These are phyloP conservation scores for Juglanconis oblonga DNA, from an alignment of 2,329 filamentous ascomycete genomes.

Conservation along the genomic window DNA sequence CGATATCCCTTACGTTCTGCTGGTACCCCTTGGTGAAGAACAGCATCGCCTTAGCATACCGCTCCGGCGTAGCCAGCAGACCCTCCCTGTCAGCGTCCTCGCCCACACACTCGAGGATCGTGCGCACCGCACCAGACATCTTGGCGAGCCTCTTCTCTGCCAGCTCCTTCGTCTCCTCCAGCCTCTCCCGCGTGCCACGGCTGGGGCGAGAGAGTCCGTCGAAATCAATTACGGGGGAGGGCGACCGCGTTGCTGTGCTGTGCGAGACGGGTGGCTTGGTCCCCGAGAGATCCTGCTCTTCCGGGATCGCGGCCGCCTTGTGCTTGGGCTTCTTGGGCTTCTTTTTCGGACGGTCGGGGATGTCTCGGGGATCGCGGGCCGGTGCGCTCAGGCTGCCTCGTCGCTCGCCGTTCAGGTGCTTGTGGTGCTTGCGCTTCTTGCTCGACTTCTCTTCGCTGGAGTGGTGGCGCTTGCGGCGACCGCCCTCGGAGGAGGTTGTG, in stretches of 20 bases:
- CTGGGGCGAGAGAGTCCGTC: conserved; percentile 60
- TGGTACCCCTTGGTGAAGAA: conserved; percentile 97
- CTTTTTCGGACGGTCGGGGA: conserved; percentile 37
- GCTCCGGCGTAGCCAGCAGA: conserved; percentile 67
- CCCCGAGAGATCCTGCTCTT: conserved; percentile 18
- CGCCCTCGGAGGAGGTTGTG: conserved; percentile 11
- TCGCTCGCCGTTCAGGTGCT: conserved; percentile 32
- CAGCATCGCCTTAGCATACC: conserved; percentile 93
- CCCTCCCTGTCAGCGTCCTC: conserved; percentile 66
- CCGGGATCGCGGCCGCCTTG: conserved; percentile 15
- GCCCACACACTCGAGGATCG: conserved; percentile 66
- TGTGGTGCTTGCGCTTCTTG: conserved; percentile 22
- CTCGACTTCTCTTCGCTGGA: conserved; percentile 10
- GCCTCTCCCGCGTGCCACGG: conserved; percentile 60
- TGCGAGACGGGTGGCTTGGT: conserved; percentile 21
- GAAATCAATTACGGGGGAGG: conserved; percentile 58
- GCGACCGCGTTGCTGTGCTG: conserved; percentile 37
- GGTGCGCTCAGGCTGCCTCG: conserved; percentile 57
- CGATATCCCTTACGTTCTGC: conserved; percentile 85
- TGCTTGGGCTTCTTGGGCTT: conserved; percentile 30
- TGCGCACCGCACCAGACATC: conserved; percentile 61
- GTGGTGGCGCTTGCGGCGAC: conserved; percentile 12
- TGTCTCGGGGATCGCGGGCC: conserved; percentile 58
- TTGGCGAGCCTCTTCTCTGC: conserved; percentile 51
- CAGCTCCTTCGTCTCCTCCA: conserved; percentile 54